A percentile compares a stretch with the other conserved stretches of the same genome.
Evolutionary conservation across 768 basidiomycete genomes (phyloP).

Genomic region (Collybia sordida): DNA sequence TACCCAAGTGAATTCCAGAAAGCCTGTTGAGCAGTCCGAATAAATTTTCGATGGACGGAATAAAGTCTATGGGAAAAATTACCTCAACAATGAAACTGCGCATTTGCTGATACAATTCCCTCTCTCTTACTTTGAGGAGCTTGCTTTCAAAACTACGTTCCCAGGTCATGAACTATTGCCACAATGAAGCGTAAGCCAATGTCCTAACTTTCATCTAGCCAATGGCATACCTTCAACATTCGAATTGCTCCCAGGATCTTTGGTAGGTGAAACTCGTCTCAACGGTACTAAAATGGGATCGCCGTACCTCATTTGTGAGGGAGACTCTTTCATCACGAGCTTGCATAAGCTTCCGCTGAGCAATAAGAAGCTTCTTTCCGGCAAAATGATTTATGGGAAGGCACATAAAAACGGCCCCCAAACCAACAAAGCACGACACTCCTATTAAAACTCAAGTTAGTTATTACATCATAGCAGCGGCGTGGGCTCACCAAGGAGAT

Average conservation of each 20-base stretch:
- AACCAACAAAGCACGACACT: constrained; percentile 74
- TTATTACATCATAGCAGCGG: constrained; percentile 13
- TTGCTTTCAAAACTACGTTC: constrained; percentile 85
- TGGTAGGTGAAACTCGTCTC: not conserved
- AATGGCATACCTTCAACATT: constrained; percentile 68
- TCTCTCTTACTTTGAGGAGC: constrained; percentile 71
- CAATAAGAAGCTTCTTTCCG: constrained; percentile 48
- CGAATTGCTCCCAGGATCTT: constrained; percentile 86
- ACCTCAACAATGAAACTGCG: constrained; percentile 88
- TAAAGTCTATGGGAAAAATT: not conserved
- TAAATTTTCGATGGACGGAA: not conserved
- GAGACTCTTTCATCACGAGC: constrained; percentile 87
- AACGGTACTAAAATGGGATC: not conserved
- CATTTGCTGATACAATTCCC: constrained; percentile 82
- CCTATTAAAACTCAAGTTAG: constrained; percentile 26
- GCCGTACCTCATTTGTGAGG: constrained; percentile 75
- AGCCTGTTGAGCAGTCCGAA: constrained; percentile 22
- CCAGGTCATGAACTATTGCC: constrained; percentile 83
- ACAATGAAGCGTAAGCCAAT: not conserved
- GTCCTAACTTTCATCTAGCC: not conserved
- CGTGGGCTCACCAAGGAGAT: constrained; percentile 55
- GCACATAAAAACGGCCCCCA: constrained; percentile 71
- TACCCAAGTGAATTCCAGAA: constrained; percentile 51
- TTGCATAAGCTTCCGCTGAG: constrained; percentile 90
- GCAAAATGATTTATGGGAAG: constrained; percentile 83